Evolutionary conservation across 352 stramenopile species (phyloP).

Genomic region (Phytopythium delawarense): DNA sequence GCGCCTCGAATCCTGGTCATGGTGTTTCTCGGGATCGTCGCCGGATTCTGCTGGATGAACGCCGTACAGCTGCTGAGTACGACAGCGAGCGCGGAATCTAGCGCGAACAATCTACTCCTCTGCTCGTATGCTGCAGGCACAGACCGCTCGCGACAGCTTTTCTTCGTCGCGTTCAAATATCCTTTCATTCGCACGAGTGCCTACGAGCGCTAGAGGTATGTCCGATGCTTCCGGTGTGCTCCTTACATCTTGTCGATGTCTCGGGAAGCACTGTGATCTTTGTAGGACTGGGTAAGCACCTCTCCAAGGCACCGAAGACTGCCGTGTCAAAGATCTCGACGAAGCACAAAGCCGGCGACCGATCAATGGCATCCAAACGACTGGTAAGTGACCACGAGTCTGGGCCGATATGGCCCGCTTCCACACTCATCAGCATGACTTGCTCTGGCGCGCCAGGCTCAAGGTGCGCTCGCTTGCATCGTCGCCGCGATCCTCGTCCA

Average conservation of each 20-base stretch:
- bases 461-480: conserved; percentile 23
- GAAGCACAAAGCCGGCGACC: background rate
- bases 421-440: background rate
- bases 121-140: conserved; percentile 54
- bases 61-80: conserved; percentile 39
- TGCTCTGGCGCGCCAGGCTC: conserved; percentile 17
- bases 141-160: conserved; percentile 46
- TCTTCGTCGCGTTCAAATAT: conserved; percentile 82
- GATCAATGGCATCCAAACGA: conserved; percentile 12
- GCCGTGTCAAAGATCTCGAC: background rate
- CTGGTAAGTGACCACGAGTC: conserved; percentile 12
- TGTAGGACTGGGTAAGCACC: conserved; percentile 26
- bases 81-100: conserved; percentile 2
- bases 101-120: conserved; percentile 19
- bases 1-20: conserved; percentile 38
- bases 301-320: background rate
- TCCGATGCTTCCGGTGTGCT: background rate
- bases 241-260: conserved; percentile 25
- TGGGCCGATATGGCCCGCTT: background rate
- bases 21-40: conserved; percentile 45
- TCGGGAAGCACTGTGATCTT: conserved; percentile 36
- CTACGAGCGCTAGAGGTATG: background rate
- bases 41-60: conserved; percentile 66
- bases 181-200: conserved; percentile 20
- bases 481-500: conserved; percentile 29